phyloP scores from a whole-genome alignment of 352 stramenopile species.

The Thraustochytrium sp. region DNA sequence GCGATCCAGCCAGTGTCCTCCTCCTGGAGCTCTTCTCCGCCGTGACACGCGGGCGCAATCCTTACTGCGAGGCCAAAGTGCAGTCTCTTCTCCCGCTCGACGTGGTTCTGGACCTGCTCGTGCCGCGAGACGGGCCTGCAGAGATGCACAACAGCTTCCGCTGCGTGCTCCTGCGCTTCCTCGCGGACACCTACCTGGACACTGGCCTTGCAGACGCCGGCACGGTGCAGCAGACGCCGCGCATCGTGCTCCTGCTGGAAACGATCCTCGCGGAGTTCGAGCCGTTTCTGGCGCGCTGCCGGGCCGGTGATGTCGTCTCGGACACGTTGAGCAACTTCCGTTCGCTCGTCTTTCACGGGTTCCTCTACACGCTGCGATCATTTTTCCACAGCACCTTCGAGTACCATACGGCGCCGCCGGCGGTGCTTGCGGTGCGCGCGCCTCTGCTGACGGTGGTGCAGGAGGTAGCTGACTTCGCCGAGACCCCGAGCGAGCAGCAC shows the following conservation, averaged over 20 bases:
- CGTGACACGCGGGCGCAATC: conserved; percentile 18
- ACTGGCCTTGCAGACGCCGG: conserved; percentile 1
- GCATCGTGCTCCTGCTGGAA: not conserved
- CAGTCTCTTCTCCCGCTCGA: not conserved
- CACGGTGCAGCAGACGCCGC: conserved; percentile 21
- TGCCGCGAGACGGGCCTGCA: not conserved
- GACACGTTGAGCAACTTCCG: conserved; percentile 28
- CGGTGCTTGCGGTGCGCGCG: not conserved
- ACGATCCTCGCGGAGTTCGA: not conserved
- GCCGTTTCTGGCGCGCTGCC: not conserved
- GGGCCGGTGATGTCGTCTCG: not conserved
- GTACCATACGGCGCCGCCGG: not conserved
- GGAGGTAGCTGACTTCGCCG: not conserved
- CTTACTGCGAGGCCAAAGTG: conserved; percentile 29
- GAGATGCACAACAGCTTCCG: not conserved
- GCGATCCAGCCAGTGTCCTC: not conserved
- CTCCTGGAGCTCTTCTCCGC: conserved; percentile 10
- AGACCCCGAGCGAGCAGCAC: conserved; percentile 18
- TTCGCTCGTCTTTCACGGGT: conserved; percentile 30
- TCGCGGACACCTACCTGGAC: conserved; percentile 18
- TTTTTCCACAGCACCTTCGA: conserved; percentile 29
- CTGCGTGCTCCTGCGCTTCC: conserved; percentile 9
- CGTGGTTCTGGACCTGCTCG: not conserved
- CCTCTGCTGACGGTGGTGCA: not conserved
- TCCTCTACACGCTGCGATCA: conserved; percentile 11